phyloP scores from a whole-genome alignment of 352 stramenopile species.

The Globisporangium lucens region DNA sequence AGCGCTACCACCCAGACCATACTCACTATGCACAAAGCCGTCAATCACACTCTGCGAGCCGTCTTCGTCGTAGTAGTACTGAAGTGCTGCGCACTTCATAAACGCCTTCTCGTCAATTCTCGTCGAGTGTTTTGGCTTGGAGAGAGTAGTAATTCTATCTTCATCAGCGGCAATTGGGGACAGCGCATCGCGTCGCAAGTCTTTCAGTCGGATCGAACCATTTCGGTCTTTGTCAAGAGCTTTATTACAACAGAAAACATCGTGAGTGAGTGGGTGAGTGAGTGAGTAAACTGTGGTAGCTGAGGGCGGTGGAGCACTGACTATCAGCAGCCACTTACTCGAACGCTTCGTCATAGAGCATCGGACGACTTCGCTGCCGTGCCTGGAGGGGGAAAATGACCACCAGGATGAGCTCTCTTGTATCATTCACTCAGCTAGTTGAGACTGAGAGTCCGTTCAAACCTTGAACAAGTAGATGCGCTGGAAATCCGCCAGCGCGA shows the following conservation, averaged over 20 bases:
- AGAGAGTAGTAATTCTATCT: background rate
- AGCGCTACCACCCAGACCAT: background rate
- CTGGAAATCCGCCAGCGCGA: conserved; percentile 37
- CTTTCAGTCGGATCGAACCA: conserved; percentile 17
- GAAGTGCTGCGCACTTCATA: conserved; percentile 20
- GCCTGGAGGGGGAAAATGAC: conserved; percentile 7
- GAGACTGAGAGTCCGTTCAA: background rate
- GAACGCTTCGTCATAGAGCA: conserved; percentile 32
- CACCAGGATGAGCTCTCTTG: background rate
- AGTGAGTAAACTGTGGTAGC: background rate
- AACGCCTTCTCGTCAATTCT: conserved; percentile 20
- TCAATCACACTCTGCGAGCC: background rate
- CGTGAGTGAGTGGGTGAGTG: too few species aligned
- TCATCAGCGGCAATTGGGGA: background rate
- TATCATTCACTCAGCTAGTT: background rate
- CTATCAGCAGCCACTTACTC: conserved; percentile 14
- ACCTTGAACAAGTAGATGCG: conserved; percentile 45
- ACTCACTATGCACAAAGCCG: background rate
- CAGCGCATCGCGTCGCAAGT: conserved; percentile 14
- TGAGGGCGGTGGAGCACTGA: background rate
- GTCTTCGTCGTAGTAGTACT: conserved; percentile 27
- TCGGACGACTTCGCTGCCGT: conserved; percentile 21
- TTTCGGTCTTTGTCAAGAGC: conserved; percentile 12
- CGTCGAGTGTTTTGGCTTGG: background rate
- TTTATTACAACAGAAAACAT: conserved; percentile 8